phyloP scores from a whole-genome alignment of 208 protist species.

The Zelonia costaricensis region DNA sequence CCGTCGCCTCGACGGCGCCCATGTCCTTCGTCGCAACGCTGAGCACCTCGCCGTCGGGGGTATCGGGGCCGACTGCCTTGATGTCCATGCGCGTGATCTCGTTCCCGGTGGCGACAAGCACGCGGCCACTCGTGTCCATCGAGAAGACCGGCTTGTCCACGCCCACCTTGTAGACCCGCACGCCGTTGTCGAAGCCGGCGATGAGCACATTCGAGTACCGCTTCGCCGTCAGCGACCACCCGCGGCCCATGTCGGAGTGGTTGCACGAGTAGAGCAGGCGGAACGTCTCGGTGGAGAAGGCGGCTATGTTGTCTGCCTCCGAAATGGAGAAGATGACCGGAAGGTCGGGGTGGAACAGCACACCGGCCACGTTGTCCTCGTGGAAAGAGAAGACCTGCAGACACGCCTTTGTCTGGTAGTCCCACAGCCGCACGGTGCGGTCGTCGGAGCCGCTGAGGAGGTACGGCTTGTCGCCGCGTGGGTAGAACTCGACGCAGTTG shows the following conservation, averaged over 20 bases:
- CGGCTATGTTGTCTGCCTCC: constrained; percentile 94
- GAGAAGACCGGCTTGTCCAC: constrained; percentile 95
- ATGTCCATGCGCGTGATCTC: constrained; percentile 93
- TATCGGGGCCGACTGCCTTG: constrained; percentile 64
- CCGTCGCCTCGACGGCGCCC: constrained; percentile 94
- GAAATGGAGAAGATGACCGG: constrained; percentile 96
- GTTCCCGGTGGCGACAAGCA: constrained; percentile 95
- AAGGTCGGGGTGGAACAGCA: constrained; percentile 97
- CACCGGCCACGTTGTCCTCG: constrained; percentile 95
- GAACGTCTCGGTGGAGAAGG: constrained; percentile 97
- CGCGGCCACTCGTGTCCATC: constrained; percentile 97
- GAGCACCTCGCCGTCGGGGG: constrained; percentile 71
- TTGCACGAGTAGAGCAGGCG: constrained; percentile 94
- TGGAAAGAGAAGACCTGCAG: constrained; percentile 97
- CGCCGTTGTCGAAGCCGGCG: constrained; percentile 94
- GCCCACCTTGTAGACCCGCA: constrained; percentile 89
- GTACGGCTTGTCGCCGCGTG: constrained; percentile 98
- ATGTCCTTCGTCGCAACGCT: constrained; percentile 93
- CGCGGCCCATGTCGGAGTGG: constrained; percentile 94
- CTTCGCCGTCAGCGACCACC: constrained; percentile 91
- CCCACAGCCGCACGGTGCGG: constrained; percentile 97
- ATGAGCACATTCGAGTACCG: constrained; percentile 84
- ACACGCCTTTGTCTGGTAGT: constrained; percentile 98
- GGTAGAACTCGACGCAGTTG: constrained; percentile 99
- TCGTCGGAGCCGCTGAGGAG: constrained; percentile 98